A percentile compares a stretch with the other conserved stretches of the same genome.
Conservation (phyloP, 176 grass and related monocot genomes). For the Canna indica region DNA sequence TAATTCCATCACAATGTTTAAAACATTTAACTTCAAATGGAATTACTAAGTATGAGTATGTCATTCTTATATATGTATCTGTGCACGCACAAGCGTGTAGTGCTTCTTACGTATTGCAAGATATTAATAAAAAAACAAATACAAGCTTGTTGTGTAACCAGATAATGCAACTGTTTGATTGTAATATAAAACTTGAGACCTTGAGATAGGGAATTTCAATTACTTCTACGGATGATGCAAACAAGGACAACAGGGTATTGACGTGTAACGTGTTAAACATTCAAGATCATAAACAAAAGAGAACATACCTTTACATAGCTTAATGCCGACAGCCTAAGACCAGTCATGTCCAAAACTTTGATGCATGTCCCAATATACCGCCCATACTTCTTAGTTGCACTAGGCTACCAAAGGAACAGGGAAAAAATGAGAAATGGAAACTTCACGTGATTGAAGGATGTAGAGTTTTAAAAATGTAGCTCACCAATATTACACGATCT, state of each 20-base stretch:
- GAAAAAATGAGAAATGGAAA: neutral
- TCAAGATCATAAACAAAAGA: neutral
- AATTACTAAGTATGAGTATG: too few relatives aligned
- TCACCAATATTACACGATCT: constrained; percentile 74
- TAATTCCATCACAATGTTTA: too few relatives aligned
- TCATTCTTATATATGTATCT: too few relatives aligned
- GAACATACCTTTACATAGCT: constrained; percentile 81
- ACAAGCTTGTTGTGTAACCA: neutral
- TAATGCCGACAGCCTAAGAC: constrained; percentile 79
- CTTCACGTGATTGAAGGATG: neutral
- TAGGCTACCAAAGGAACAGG: constrained; percentile 39
- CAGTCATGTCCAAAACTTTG: constrained; percentile 96
- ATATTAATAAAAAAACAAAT: neutral
- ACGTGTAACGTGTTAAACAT: neutral
- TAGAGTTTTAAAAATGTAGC: neutral
- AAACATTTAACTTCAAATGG: too few relatives aligned
- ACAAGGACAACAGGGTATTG: too few relatives aligned
- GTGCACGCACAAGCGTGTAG: too few relatives aligned
- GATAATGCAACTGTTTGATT: neutral
- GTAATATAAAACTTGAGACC: neutral
- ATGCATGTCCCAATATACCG: constrained; percentile 63
- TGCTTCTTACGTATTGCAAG: too few relatives aligned
- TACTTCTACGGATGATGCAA: neutral
- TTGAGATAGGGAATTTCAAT: neutral
- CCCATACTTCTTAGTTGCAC: constrained; percentile 52